Percentiles rank a stretch among this genome's conserved stretches.
phyloP scores from a whole-genome alignment of 495 filamentous ascomycete genomes.

The Xylaria cubensis region DNA sequence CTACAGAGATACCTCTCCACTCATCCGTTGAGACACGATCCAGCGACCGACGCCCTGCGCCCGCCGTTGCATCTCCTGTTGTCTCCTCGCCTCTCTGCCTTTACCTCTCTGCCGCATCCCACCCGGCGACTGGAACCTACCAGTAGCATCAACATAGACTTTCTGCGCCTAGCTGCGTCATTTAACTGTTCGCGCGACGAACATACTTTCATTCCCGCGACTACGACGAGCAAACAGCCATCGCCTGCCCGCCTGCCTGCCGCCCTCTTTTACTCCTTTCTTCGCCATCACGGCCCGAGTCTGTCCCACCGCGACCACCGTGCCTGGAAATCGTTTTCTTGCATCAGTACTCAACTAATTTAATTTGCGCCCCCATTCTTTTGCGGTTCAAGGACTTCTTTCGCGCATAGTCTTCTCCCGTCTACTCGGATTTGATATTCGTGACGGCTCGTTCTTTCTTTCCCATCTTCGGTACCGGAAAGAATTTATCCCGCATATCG shows the following conservation, averaged over 20 bases:
- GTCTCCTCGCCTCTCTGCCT: slow-evolving; percentile 9
- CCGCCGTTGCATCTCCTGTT: slow-evolving; percentile 33
- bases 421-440: slow-evolving; percentile 56
- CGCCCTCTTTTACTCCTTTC: slow-evolving; percentile 29
- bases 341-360: slow-evolving; percentile 33
- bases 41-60: slow-evolving; percentile 29
- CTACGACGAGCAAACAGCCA: slow-evolving; percentile 35
- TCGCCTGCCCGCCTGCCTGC: slow-evolving; percentile 14
- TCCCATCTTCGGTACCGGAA: slow-evolving; percentile 34
- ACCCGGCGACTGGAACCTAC: slow-evolving; percentile 21
- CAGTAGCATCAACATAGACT: slow-evolving; percentile 1
- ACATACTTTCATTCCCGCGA: slow-evolving; percentile 30
- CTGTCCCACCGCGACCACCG: slow-evolving; percentile 15
- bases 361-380: slow-evolving; percentile 38
- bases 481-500: slow-evolving; percentile 28
- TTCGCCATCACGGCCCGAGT: slow-evolving; percentile 30
- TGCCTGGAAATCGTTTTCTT: slow-evolving; percentile 18
- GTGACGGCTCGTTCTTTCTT: slow-evolving; percentile 32
- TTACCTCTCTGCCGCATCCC: slow-evolving; percentile 17
- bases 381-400: slow-evolving; percentile 7
- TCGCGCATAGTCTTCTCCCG: slow-evolving; percentile 31
- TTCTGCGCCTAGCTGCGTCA: not conserved
- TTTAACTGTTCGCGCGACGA: slow-evolving; percentile 26
- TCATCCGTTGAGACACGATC: slow-evolving; percentile 34
- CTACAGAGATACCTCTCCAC: slow-evolving; percentile 50